Base-by-base conservation (phyloP, 192 early-diverging fungal genomes). In the Chytriomyces hyalinus region DNA sequence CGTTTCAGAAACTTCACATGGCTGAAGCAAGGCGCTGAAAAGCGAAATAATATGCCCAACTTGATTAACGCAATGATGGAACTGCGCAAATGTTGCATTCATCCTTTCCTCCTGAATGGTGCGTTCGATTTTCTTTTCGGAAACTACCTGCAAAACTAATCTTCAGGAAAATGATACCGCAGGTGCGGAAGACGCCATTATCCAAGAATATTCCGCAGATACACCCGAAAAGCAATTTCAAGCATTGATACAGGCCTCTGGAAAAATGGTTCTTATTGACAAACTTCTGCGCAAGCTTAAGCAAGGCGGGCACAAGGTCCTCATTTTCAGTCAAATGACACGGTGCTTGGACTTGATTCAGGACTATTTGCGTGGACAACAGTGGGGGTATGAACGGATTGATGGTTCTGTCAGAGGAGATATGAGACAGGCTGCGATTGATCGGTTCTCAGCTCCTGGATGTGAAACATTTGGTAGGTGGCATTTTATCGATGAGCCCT, bases 271-370 rank as follows among this genome's bases (percentile, higher is more conserved):
- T 4, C 77, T 95, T 44, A 92, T 94, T 68, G 94, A 95, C 80
- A 94, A 94, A 74, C 83, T 95, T 24, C 78, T 95, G 49, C 84
- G 77, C 60, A 94, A 92, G 77, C 78, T 95, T 48, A 87, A 87
- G 70, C 85, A 85, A 13, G 92, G 92, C 0, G 92, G 92, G 6
- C 92, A 94, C 80, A 95, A 94, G 74, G 94, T 95, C 6, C 78
- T 95, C 49, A 94, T 95, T 51, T 95, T 95, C 70, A 94, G 93
- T 6, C 94, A 95, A 80, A 94, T 95, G 89, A 95, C 94, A 4
- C 49, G 79, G 26, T 93, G 92, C 72, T 75, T 95, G 62, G 93
- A 95, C 81, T 81, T 95, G 7, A 85, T 95, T 36, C 91, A 93
- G 61, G 94, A 95, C 69, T 95, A 95, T 67, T 80, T 95, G 57